Conservation (phyloP, 805 yeast species). For the Candida qinlingensis region DNA sequence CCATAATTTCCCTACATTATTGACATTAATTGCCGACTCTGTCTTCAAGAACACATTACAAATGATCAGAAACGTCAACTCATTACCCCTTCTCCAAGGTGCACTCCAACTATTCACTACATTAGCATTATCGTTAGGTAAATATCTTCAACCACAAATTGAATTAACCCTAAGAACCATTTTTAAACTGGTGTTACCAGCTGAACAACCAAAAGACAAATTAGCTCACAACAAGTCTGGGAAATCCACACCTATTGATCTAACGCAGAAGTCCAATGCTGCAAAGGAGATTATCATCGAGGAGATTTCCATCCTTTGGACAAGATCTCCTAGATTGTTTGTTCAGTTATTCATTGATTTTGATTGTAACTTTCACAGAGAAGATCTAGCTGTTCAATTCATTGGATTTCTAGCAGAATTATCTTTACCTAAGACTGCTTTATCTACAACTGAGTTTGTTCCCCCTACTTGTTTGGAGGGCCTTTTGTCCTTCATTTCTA, state of each 20-base stretch:
- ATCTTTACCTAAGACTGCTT: constrained; percentile 82
- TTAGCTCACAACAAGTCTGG: constrained; percentile 14
- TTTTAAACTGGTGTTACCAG: constrained; percentile 50
- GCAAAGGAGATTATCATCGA: constrained; percentile 81
- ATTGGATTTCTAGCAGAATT: constrained; percentile 69
- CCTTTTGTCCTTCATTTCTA: constrained; percentile 61
- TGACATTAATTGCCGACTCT: constrained; percentile 67
- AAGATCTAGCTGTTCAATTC: constrained; percentile 65
- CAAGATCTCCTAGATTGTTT: constrained; percentile 72
- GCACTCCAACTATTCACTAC: constrained; percentile 74
- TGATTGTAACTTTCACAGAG: constrained; percentile 86
- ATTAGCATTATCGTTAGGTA: constrained; percentile 60
- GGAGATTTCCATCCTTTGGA: constrained; percentile 76
- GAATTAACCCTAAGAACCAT: constrained; percentile 66
- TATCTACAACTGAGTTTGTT: constrained; percentile 72
- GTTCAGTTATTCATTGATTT: constrained; percentile 72
- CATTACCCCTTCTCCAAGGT: constrained; percentile 65
- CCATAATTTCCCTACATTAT: constrained; percentile 55
- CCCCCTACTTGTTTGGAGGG: constrained; percentile 96
- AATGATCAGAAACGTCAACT: constrained; percentile 68
- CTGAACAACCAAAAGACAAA: constrained; percentile 15
- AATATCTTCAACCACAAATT: constrained; percentile 68
- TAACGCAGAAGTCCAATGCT: constrained; percentile 21
- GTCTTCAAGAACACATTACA: constrained; percentile 83
- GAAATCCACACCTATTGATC: constrained; percentile 30